Evolutionary conservation across 108 stramenopile genomes (phyloP).

Genomic region (Nitzschia inconspicua): DNA sequence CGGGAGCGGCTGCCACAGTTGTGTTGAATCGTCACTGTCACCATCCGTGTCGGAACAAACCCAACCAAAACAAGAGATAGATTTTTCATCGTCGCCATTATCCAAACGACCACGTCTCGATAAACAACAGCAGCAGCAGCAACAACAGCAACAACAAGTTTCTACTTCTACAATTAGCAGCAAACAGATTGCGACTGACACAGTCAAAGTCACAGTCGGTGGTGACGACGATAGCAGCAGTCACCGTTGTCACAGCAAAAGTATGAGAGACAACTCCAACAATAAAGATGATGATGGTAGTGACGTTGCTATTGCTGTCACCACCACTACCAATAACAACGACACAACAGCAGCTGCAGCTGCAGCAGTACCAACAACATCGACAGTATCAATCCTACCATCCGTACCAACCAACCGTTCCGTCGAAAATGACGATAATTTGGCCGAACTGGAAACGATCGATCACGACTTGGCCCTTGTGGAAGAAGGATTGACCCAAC

Average conservation of each 20-base stretch:
- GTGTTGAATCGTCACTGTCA: no score
- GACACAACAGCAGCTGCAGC: background rate
- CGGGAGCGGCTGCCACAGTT: no score
- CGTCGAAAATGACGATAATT: no score
- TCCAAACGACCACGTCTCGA: background rate
- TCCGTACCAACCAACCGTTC: no score
- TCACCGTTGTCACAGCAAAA: background rate
- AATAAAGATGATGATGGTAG: background rate
- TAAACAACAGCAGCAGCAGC: background rate
- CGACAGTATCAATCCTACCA: background rate
- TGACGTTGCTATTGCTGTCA: background rate
- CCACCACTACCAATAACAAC: background rate
- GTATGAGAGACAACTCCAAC: background rate
- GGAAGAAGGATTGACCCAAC: conserved; percentile 7
- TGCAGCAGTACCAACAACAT: conserved; percentile 1
- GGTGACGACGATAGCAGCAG: no score
- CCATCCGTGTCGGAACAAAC: no score
- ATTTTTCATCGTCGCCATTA: no score
- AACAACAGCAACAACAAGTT: background rate
- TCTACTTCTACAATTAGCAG: no score
- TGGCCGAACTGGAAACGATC: background rate
- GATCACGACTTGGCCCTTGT: background rate
- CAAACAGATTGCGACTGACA: no score
- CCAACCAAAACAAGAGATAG: no score
- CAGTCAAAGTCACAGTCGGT: no score